Evolutionary conservation across 2,329 filamentous ascomycete species (phyloP), one percentile per base, ranked within the genome.

Genomic region (Pseudogymnoascus sp.): DNA sequence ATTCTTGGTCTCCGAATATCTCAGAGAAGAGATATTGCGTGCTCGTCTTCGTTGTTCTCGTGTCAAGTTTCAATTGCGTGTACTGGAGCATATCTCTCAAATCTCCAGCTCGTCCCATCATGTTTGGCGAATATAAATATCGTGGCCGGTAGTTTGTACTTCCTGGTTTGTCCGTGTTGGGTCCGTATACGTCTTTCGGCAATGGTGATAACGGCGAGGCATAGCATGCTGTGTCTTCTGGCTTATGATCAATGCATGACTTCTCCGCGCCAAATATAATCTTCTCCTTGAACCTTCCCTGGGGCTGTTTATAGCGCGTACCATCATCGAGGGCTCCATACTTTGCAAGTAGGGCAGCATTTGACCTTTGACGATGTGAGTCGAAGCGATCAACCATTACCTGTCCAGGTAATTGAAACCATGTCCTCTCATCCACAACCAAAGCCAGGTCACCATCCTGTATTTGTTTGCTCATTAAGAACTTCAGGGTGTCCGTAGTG

Each of bases 321-420:
- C 33, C n/a, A n/a, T 17, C 13, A 28, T 40, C 31, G 4, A 35
- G 8, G 35, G n/a, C 35, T 6, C 69, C 70, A 57, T 71, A 70
- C 53, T 64, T 66, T 33, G 67, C 17, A 9, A 66, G 63, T 0
- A 85, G 69, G 11, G 77, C 76, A 31, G 70, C 67, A 64, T 85
- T 83, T 13, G 78, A 79, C 63, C 78, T 77, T 17, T 74, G 73
- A n/a, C 81, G 67, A 19, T 81, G 72, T 3, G 73, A 73, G 63
- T 81, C 77, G 68, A 84, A 87, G 36, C 84, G 78, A 62, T 77
- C 73, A n/a, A 87, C 78, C 64, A 84, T 71, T 4, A 86, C 76
- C 57, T 83, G 78, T 7, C 81, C 79, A 0, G 83, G 82, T 4
- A 87, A 73, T 71, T 87, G 84, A 65, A 87, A 83, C 76, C 81